Conservation (phyloP, 192 early-diverging fungal species). For the Dissophora ornata region DNA sequence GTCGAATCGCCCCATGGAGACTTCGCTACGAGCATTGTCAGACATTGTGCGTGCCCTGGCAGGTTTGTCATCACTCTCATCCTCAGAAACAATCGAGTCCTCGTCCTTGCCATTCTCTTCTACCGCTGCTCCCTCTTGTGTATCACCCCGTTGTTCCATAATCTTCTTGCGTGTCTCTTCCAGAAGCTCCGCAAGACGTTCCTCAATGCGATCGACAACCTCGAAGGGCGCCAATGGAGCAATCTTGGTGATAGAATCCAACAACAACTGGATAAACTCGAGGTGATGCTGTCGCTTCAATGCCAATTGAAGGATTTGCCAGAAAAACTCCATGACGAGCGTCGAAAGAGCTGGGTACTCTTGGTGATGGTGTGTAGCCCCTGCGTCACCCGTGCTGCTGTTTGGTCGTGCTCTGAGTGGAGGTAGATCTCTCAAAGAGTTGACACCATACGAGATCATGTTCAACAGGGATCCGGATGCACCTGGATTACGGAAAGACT, state of each 20-base stretch:
- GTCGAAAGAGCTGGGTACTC: slow-evolving; percentile 41
- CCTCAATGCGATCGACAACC: slow-evolving; percentile 44
- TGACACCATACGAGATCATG: slow-evolving; percentile 51
- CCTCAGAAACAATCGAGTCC: too few species aligned
- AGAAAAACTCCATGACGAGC: slow-evolving; percentile 49
- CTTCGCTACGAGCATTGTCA: slow-evolving; percentile 18
- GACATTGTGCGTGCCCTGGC: slow-evolving; percentile 22
- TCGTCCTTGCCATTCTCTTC: slow-evolving; percentile 4
- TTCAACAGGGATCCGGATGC: slow-evolving; percentile 46
- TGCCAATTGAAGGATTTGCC: slow-evolving; percentile 46
- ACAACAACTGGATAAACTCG: slow-evolving; percentile 41
- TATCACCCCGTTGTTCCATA: slow-evolving; percentile 42
- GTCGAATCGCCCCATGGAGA: slow-evolving; percentile 24
- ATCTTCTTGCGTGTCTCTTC: slow-evolving; percentile 50
- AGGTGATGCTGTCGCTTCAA: slow-evolving; percentile 48
- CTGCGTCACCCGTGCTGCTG: not conserved
- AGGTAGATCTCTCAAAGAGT: slow-evolving; percentile 40
- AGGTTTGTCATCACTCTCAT: slow-evolving; percentile 5
- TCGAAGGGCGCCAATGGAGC: slow-evolving; percentile 39
- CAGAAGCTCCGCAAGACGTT: slow-evolving; percentile 44
- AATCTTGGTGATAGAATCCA: slow-evolving; percentile 46
- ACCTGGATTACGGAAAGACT: slow-evolving; percentile 52
- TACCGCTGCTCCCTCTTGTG: slow-evolving; percentile 1
- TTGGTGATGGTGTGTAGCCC: slow-evolving; percentile 15
- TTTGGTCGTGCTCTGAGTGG: slow-evolving; percentile 26